Percentiles rank a stretch among this genome's conserved stretches.
Conservation (phyloP, 192 early-diverging fungal species). For the Dissophora globulifera region DNA sequence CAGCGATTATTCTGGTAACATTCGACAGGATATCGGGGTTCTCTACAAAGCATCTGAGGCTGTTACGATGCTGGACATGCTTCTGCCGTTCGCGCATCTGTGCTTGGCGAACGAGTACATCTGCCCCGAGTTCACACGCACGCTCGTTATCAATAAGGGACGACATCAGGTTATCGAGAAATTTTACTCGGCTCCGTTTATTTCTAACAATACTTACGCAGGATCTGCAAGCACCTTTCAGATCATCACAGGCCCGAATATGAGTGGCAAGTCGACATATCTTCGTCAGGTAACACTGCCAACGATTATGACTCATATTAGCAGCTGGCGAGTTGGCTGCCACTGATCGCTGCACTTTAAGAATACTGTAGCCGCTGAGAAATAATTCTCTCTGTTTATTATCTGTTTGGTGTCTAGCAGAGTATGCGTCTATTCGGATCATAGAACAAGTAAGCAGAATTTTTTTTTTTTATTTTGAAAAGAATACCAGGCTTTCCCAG, state of each 20-base stretch:
- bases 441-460: conserved; percentile 60
- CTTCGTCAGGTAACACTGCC: conserved; percentile 82
- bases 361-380: neutral
- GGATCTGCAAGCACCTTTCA: no score
- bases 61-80: conserved; percentile 83
- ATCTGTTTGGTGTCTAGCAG: conserved; percentile 76
- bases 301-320: conserved; percentile 87
- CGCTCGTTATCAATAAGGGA: conserved; percentile 79
- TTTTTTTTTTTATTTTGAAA: neutral
- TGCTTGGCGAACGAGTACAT: conserved; percentile 69
- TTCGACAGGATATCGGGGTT: conserved; percentile 67
- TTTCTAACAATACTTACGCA: no score
- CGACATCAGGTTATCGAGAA: no score
- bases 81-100: conserved; percentile 76
- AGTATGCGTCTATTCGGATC: conserved; percentile 78
- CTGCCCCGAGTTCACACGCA: conserved; percentile 83
- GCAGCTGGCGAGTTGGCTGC: conserved; percentile 68
- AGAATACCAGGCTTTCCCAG: no score
- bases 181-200: no score
- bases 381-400: neutral
- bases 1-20: conserved; percentile 57
- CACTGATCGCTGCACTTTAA: neutral
- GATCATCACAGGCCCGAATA: no score
- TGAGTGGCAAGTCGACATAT: no score
- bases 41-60: conserved; percentile 82